Conservation (phyloP, 2,329 filamentous ascomycete genomes). For the Verticillium longisporum region DNA sequence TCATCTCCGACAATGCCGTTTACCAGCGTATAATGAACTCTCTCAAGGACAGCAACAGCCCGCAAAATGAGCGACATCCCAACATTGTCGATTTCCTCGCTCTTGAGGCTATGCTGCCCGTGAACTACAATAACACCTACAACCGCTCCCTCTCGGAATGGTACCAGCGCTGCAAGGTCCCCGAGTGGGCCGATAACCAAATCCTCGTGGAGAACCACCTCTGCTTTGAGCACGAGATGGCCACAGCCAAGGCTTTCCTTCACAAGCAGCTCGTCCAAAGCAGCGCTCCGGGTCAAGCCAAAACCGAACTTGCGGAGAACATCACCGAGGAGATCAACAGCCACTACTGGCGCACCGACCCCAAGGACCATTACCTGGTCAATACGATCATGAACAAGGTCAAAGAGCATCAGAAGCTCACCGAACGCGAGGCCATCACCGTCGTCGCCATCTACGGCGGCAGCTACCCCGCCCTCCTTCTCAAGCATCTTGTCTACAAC, state of each 20-base stretch:
- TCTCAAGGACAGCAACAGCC: conserved; percentile 8
- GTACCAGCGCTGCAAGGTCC: conserved; percentile 5
- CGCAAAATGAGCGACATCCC: conserved; percentile 7
- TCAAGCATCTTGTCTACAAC: not conserved
- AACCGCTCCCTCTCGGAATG: conserved; percentile 7
- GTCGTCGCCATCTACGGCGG: conserved; percentile 4
- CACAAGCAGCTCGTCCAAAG: not conserved
- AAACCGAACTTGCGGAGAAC: not conserved
- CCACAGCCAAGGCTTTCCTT: conserved; percentile 1
- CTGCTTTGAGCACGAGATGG: conserved; percentile 6
- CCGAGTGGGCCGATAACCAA: conserved; percentile 6
- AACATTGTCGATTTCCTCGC: conserved; percentile 10
- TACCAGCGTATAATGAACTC: conserved; percentile 8
- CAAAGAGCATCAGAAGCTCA: not conserved
- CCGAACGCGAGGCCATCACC: conserved; percentile 7
- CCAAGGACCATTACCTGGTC: conserved; percentile 2
- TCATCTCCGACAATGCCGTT: conserved; percentile 10
- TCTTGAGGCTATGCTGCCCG: conserved; percentile 9
- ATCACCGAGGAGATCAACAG: conserved; percentile 9
- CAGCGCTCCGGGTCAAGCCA: conserved; percentile 1
- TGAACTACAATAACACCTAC: conserved; percentile 10
- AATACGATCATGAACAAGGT: conserved; percentile 3
- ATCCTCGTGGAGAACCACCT: conserved; percentile 7
- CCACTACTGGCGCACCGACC: conserved; percentile 5
- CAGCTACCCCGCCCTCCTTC: not conserved